Percentiles rank a stretch among this genome's conserved stretches.
Evolutionary conservation across 805 yeast species (phyloP).

Genomic region (Ogataea corticis): DNA sequence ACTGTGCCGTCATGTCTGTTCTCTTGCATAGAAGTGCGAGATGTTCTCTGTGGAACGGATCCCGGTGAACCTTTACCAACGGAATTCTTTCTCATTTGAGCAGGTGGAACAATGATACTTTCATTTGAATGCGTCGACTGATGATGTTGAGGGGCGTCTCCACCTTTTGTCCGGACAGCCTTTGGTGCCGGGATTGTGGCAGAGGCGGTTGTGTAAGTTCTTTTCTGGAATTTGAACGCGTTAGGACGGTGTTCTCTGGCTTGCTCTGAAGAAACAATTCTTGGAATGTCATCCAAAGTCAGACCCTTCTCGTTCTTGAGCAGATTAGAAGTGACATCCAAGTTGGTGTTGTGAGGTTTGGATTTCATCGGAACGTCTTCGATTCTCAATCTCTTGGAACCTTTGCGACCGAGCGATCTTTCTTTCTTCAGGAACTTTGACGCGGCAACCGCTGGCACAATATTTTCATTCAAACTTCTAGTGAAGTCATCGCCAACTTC

Average conservation of each 20-base stretch:
- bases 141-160: conserved; percentile 9
- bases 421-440: conserved; percentile 25
- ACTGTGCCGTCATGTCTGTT: neutral
- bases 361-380: conserved; percentile 31
- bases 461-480: neutral
- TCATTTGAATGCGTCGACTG: neutral
- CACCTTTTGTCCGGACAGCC: conserved; percentile 25
- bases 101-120: neutral
- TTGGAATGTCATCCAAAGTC: conserved; percentile 93
- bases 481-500: conserved; percentile 21
- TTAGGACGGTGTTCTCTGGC: conserved; percentile 92
- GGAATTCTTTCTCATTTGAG: neutral
- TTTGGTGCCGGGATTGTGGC: conserved; percentile 40
- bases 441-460: conserved; percentile 14
- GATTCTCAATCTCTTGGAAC: conserved; percentile 32
- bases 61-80: neutral
- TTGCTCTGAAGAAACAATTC: conserved; percentile 96
- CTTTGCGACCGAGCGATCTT: conserved; percentile 27
- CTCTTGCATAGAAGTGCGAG: neutral
- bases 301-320: conserved; percentile 80
- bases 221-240: conserved; percentile 80
- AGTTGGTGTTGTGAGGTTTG: conserved; percentile 28
- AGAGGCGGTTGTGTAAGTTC: conserved; percentile 32
- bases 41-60: neutral
- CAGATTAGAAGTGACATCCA: conserved; percentile 67